Base-by-base conservation (phyloP, 2,329 filamentous ascomycete species). In the Verticillium alfalfae region DNA sequence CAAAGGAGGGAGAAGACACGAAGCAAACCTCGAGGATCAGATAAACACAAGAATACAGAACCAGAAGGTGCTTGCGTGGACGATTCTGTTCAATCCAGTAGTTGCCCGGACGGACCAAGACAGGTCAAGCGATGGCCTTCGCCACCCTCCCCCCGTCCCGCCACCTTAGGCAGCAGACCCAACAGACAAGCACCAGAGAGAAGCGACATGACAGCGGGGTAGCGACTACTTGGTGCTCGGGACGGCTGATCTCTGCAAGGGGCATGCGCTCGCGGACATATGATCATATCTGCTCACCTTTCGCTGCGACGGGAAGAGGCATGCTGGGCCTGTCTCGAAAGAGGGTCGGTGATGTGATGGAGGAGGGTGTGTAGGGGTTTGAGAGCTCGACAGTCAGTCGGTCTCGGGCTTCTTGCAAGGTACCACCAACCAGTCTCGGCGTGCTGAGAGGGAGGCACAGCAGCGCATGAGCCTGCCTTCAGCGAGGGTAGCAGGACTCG, bases 301-400 rank as follows among this genome's bases (percentile, higher is more conserved):
- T 65, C 22, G 45, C 62, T 45, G 60, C 64, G 31, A 65, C 54
- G 5, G 64, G 64, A 54, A 66, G 37, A 22, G 62, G 63, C 62
- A 66, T 66, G n/a, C 39, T 57, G 38, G 59, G 59, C 45, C 45
- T 52, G 18, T 52, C 45, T 52, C 45, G 45, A 22, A 31, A 3
- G 18, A 52, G 45, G 41, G 9, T 22, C 45, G 45, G 18, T 41
- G 36, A 37, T 37, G 26, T 4, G 36, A 52, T 9, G 45, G n/a
- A 52, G n/a, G 45, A n/a, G 39, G 16, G 39, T 45, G 45, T 26
- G 45, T 52, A 31, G 45, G 18, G 12, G 45, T 10, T n/a, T 22
- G 45, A 52, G 45, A 52, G 45, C 45, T 22, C 45, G 45, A 52
- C 45, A 31, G 5, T 31, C 26, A 31, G 45, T 26, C 45, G n/a